phyloP scores from a whole-genome alignment of 805 yeast species.

The Wickerhamiella sorbophila region DNA sequence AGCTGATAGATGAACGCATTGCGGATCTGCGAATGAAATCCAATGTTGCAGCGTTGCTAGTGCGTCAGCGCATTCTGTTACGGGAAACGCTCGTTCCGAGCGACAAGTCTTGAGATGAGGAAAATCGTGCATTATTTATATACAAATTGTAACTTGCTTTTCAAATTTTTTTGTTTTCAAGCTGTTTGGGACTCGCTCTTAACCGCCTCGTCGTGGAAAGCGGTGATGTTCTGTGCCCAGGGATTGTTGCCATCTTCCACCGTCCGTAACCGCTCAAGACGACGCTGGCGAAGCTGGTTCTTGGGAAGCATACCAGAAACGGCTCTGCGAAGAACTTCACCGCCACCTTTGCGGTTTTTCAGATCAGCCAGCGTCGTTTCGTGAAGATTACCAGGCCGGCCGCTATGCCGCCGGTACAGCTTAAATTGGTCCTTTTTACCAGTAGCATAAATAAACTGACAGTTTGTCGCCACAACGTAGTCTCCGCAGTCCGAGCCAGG shows the following conservation, averaged over 20 bases:
- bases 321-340: slow-evolving; percentile 75
- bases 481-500: slow-evolving; percentile 77
- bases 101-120: not conserved
- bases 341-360: slow-evolving; percentile 65
- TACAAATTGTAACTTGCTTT: not conserved
- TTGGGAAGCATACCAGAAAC: slow-evolving; percentile 95
- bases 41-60: not conserved
- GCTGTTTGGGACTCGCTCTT: not conserved
- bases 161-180: too few relatives aligned
- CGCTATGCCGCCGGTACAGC: slow-evolving; percentile 77
- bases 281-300: slow-evolving; percentile 61
- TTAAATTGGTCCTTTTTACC: slow-evolving; percentile 75
- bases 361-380: slow-evolving; percentile 68
- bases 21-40: not conserved
- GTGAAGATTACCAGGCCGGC: slow-evolving; percentile 79
- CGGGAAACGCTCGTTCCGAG: not conserved
- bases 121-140: not conserved
- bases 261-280: slow-evolving; percentile 73
- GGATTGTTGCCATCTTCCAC: slow-evolving; percentile 85
- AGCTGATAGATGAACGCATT: not conserved
- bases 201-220: slow-evolving; percentile 58
- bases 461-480: slow-evolving; percentile 91
- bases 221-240: slow-evolving; percentile 65
- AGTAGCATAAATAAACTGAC: slow-evolving; percentile 63
- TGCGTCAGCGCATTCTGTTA: slow-evolving; percentile 3